Percentiles rank a stretch among this genome's conserved stretches.
phyloP scores from a whole-genome alignment of 805 yeast species.

The Sugiyamaella smithiae region DNA sequence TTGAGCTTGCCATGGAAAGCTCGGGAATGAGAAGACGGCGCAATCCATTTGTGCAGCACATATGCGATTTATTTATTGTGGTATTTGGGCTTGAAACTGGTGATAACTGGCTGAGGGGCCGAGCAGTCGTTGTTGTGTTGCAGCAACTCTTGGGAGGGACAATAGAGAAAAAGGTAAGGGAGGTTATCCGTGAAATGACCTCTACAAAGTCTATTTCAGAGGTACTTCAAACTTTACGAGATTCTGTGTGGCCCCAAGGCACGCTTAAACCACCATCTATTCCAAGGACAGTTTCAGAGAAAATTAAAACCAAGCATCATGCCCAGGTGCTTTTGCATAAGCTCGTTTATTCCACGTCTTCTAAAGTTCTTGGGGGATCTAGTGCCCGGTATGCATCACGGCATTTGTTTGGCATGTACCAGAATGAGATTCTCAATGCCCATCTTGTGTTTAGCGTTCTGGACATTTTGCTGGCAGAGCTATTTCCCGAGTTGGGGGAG shows the following conservation, averaged over 20 bases:
- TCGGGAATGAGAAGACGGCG: conserved; percentile 20
- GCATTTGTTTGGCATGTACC: conserved; percentile 62
- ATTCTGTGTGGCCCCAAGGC: conserved; percentile 52
- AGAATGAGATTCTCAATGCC: conserved; percentile 66
- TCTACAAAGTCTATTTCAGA: conserved; percentile 20
- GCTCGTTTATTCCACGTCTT: conserved; percentile 60
- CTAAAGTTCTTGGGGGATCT: conserved; percentile 68
- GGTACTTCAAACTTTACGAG: conserved; percentile 27
- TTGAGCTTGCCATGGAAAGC: conserved; percentile 9
- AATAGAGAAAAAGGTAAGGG: conserved; percentile 62
- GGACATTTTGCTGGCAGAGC: conserved; percentile 53
- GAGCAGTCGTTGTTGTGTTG: conserved; percentile 73
- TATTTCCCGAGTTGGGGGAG: conserved; percentile 27
- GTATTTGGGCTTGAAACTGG: conserved; percentile 64
- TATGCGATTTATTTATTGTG: conserved; percentile 70
- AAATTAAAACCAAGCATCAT: conserved; percentile 51
- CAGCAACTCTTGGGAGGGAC: conserved; percentile 89
- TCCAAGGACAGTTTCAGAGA: conserved; percentile 51
- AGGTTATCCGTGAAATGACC: conserved; percentile 36
- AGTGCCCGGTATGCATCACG: conserved; percentile 63
- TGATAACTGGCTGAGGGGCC: conserved; percentile 77
- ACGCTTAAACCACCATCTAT: conserved; percentile 33
- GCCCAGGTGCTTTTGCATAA: conserved; percentile 55
- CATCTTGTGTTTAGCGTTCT: conserved; percentile 58
- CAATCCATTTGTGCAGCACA: conserved; percentile 69